These are phyloP conservation scores for Spathaspora arborariae DNA, from an alignment of 805 yeast genomes.

Conservation along the genomic window DNA sequence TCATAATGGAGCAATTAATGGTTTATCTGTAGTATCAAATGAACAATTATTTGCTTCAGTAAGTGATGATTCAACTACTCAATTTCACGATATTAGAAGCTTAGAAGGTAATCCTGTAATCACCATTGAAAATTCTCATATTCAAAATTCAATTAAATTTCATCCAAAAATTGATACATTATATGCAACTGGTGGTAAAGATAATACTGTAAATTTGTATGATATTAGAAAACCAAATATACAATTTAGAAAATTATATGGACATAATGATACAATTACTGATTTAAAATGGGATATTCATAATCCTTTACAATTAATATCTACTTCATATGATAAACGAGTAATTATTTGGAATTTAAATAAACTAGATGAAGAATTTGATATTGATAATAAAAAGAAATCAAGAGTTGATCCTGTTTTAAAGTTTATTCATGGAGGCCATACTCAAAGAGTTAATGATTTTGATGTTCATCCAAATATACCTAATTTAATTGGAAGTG, in stretches of 20 bases:
- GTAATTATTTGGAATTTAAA: constrained; percentile 73
- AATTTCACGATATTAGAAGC: constrained; percentile 55
- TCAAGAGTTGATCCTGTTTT: constrained; percentile 72
- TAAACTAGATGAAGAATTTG: constrained; percentile 51
- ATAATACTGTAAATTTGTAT: constrained; percentile 68
- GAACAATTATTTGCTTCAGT: constrained; percentile 60
- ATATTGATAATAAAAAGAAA: constrained; percentile 35
- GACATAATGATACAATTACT: constrained; percentile 48
- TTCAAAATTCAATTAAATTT: constrained; percentile 67
- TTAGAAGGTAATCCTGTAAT: constrained; percentile 38
- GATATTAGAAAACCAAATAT: constrained; percentile 61
- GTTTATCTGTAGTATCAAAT: constrained; percentile 52
- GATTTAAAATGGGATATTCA: constrained; percentile 50
- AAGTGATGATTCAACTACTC: constrained; percentile 61
- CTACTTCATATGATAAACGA: constrained; percentile 63
- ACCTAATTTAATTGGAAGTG: constrained; percentile 56
- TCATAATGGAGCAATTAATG: constrained; percentile 62
- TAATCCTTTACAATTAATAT: constrained; percentile 50
- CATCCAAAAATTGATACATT: constrained; percentile 52
- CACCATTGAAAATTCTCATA: constrained; percentile 43
- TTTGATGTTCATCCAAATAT: constrained; percentile 63
- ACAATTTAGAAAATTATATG: constrained; percentile 63
- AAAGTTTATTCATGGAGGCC: constrained; percentile 82
- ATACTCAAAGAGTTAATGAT: constrained; percentile 65
- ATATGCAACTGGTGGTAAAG: constrained; percentile 76